Evolutionary conservation across 768 basidiomycete species (phyloP), one percentile per base, ranked within the genome.

Genomic region (Tulasnella sp.): DNA sequence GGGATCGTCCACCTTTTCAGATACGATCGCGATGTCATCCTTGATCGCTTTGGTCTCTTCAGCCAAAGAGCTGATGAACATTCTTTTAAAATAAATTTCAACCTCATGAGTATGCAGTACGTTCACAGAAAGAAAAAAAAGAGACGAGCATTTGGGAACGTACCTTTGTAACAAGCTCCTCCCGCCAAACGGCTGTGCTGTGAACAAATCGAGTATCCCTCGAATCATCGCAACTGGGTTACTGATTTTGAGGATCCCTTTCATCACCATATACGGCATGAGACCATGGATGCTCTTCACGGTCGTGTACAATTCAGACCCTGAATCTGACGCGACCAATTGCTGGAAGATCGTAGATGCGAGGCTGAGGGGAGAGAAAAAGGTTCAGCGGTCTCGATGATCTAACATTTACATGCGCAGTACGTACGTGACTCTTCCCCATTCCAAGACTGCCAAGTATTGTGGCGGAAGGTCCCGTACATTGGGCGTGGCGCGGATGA

Each of bases 201-300:
- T 80, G 76, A 99, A 98, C 43, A 99, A 78, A 67, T 98, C 95
- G 61, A 99, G 77, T 3, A 96, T 78, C 55, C 76, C 84, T 70
- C 96, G 81, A 67, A 98, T 93, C 96, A 98, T 98, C 27, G 81
- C 80, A 61, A 99, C 85, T 1, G 96, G 96, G 71, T 97, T 99
- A 59, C 88, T 93, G 65, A 99, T 89, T 69, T 81, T 86, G 62
- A 99, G 73, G 11, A 91, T 86, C 7, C 90, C 80, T 70, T 92
- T 97, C 63, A 99, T 81, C 76, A 98, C 83, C 67, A 98, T 90
- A 70, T 99, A 99, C 4, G 96, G 96, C 90, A 98, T 96, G 53
- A 95, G 73, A 1, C 93, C 92, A 68, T 99, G 96, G 44, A 96
- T 80, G 50, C 94, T 80, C 74, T 97, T 98, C 61, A 99, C 73